Evolutionary conservation across 2,329 filamentous ascomycete species (phyloP).

Genomic region (Clonostachys solani): DNA sequence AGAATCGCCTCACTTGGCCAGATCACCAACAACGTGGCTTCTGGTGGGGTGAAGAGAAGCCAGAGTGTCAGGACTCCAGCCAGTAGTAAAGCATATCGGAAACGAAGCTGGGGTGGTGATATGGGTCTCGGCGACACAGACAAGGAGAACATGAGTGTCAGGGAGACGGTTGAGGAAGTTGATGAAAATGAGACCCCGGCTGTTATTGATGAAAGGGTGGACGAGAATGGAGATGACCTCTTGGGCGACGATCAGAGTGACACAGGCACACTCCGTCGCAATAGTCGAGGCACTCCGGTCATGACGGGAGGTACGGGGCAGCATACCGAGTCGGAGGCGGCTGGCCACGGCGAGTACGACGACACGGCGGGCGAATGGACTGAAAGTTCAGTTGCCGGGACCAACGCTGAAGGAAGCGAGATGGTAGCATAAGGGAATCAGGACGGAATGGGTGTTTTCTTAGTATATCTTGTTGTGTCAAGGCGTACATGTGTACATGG

Average conservation of each 20-base stretch:
- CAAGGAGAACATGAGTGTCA: conserved; percentile 60
- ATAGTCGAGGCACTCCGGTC: conserved; percentile 43
- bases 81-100: conserved; percentile 45
- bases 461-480: conserved; percentile 3
- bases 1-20: conserved; percentile 89
- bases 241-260: conserved; percentile 8
- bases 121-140: conserved; percentile 45
- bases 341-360: conserved; percentile 32
- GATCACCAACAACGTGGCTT: conserved; percentile 71
- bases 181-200: conserved; percentile 21
- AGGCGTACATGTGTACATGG: background rate
- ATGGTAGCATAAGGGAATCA: conserved; percentile 24
- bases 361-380: conserved; percentile 44
- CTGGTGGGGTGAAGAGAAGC: conserved; percentile 66
- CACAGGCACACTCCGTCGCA: conserved; percentile 40
- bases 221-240: conserved; percentile 3
- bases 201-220: conserved; percentile 9
- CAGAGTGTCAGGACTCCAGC: conserved; percentile 69
- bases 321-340: conserved; percentile 27
- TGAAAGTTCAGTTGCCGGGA: conserved; percentile 28
- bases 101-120: conserved; percentile 64
- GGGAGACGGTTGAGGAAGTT: conserved; percentile 60
- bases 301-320: conserved; percentile 33
- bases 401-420: conserved; percentile 19
- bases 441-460: conserved; percentile 8